phyloP scores from a whole-genome alignment of 495 filamentous ascomycete genomes.

The Aspergillus incahuasiensis region DNA sequence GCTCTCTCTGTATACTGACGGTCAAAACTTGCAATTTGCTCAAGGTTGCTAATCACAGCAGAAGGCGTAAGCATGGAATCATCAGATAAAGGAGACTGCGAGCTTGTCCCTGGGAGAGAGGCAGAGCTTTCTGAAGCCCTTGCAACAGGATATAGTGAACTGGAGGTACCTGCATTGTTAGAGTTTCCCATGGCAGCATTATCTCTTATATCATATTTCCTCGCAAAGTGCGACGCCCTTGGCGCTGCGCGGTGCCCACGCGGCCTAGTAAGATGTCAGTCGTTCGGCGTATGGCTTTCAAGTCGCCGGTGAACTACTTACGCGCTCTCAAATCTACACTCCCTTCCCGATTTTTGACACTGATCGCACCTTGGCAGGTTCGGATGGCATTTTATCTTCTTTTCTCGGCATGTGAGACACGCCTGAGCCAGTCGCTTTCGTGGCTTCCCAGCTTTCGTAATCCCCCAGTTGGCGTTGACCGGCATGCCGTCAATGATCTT shows the following conservation, averaged over 20 bases:
- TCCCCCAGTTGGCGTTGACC: slow-evolving; percentile 88
- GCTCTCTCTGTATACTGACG: slow-evolving; percentile 19
- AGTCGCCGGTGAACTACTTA: slow-evolving; percentile 46
- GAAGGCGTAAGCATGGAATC: slow-evolving; percentile 28
- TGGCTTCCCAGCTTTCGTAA: slow-evolving; percentile 89
- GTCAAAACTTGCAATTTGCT: slow-evolving; percentile 26
- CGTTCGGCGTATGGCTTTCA: not conserved
- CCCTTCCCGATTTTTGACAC: slow-evolving; percentile 81
- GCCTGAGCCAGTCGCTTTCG: slow-evolving; percentile 85
- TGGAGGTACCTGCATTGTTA: slow-evolving; percentile 28
- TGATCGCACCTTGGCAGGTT: slow-evolving; percentile 80
- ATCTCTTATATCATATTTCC: slow-evolving; percentile 25
- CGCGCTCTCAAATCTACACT: slow-evolving; percentile 85
- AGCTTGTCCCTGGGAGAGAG: slow-evolving; percentile 32
- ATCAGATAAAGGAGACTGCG: slow-evolving; percentile 37
- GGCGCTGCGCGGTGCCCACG: slow-evolving; percentile 34
- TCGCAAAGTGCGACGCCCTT: slow-evolving; percentile 23
- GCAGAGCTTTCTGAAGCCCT: slow-evolving; percentile 34
- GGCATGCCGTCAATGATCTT: slow-evolving; percentile 78
- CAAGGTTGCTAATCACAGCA: slow-evolving; percentile 24
- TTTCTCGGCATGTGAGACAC: slow-evolving; percentile 85
- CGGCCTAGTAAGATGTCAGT: slow-evolving; percentile 25
- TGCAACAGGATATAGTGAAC: slow-evolving; percentile 30
- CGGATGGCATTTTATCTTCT: slow-evolving; percentile 95
- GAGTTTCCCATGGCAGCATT: slow-evolving; percentile 14